Evolutionary conservation across 2,329 filamentous ascomycete species (phyloP), one percentile per base, ranked within the genome.

Genomic region (Clathrospora elynae): DNA sequence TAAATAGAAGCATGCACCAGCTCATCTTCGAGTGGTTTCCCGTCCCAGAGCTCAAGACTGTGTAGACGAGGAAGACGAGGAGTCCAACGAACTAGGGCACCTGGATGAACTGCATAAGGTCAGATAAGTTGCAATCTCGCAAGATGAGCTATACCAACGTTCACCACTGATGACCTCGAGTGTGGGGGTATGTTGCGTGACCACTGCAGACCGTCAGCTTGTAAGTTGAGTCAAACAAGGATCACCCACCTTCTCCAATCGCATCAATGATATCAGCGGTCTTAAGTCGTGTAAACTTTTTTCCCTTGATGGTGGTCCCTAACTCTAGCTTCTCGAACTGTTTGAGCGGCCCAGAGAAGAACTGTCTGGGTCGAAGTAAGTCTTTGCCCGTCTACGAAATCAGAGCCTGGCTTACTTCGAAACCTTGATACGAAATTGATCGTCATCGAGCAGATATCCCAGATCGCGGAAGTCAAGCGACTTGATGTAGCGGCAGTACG

Each of bases 401-500:
- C n/a, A n/a, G n/a, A n/a, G 25, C 8, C 20, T 11, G 10, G 78
- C 73, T 51, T 70, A 82, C 62, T 76, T 76, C 6, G 76, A 78
- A 19, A 87, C 77, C 26, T 77, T 77, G 46, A 80, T 77, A 34
- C 75, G 78, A 37, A 85, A 84, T 37, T 78, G 77, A 33, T 79
- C 73, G 42, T 85, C 79, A 7, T 79, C 75, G 2, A 89, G 73
- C 14, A 87, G 73, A 26, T 81, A 71, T 8, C 73, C 69, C 1
- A 89, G 73, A 58, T 85, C 81, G 38, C 81, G 74, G 7, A 89
- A 75, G 52, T 85, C 81, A 24, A 90, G 73, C 17, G 76, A 74
- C 42, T 78, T 81, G 41, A 89, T 79, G 66, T 86, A 88, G 24
- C 80, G 63, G 57, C 81, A 86, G 62, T 90, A 90, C 0, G 85